Evolutionary conservation across 2,329 filamentous ascomycete genomes (phyloP), one percentile per base, ranked within the genome.

Genomic region (Phyllosticta capitalensis): DNA sequence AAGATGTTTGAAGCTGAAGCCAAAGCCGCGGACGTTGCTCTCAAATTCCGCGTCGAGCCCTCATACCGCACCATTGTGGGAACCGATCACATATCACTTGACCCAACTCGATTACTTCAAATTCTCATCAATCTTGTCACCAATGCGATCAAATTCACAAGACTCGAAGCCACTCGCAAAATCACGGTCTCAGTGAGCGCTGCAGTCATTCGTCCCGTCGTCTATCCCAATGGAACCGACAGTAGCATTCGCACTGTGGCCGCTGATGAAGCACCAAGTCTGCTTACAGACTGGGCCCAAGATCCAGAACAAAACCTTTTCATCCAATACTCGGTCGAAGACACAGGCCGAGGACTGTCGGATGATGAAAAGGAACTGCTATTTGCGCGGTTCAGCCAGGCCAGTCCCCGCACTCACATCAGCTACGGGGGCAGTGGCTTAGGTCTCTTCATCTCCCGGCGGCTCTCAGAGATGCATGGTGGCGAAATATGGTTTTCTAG

Each of bases 101-200:
- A 78, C 60, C 72, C 75, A 0, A 74, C 70, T 33, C 68, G 76
- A 21, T 65, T 78, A 9, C 71, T 76, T 0, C 76, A 78, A 52
- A 73, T 78, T 3, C 67, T 75, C 0, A 66, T 73, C 26, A 73
- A 73, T 28, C 67, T 78, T 1, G 68, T 78, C n/a, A 77, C 75
- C 9, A 78, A 78, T 54, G 72, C 74, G 0, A 76, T 78, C 67
- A 78, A 78, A 58, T 78, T 78, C 62, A 76, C 76, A 0, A 72
- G 75, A 48, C 65, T 70, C 21, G 68, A 69, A 1, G 55, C 67
- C 1, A 62, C 64, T 2, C 72, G 73, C 0, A 65, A 64, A 12
- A 74, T 79, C 55, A 70, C 67, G 0, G 70, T 79, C 9, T 70
- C 66, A 14, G 68, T 73, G 7, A 72, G 74, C 12, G 75, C 72